Evolutionary conservation across 2,329 filamentous ascomycete species (phyloP).

Genomic region (Beauveria pseudobassiana): DNA sequence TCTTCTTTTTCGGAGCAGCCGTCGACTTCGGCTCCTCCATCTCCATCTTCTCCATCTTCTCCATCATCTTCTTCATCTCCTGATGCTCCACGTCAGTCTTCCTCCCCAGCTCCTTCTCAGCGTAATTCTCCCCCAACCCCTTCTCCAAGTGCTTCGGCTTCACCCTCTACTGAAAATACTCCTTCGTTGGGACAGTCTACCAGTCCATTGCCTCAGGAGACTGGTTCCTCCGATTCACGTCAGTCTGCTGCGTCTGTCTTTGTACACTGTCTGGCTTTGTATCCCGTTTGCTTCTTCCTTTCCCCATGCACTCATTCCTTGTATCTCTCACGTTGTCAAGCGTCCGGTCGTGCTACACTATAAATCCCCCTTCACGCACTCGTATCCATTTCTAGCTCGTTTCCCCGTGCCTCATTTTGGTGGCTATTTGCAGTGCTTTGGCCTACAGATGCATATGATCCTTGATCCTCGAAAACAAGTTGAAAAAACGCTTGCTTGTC

Average conservation of each 20-base stretch:
- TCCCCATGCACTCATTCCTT: background rate
- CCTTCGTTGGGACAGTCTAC: background rate
- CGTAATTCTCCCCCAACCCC: background rate
- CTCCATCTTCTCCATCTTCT: conserved; percentile 8
- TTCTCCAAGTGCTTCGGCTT: background rate
- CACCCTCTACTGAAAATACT: background rate
- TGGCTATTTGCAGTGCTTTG: background rate
- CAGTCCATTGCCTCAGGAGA: background rate
- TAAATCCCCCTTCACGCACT: no score
- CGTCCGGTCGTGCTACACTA: no score
- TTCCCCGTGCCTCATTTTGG: background rate
- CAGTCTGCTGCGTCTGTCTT: background rate
- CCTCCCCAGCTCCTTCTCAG: background rate
- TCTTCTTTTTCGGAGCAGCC: conserved; percentile 16
- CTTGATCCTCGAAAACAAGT: no score
- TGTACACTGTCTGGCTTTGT: no score
- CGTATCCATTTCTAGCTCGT: no score
- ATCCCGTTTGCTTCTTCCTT: background rate
- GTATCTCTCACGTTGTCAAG: background rate
- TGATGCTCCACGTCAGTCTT: conserved; percentile 4
- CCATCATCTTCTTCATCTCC: background rate
- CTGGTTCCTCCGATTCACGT: background rate
- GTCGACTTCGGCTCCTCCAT: conserved; percentile 13
- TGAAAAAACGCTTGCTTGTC: no score
- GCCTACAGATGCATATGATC: background rate